These are phyloP conservation scores for Leptosphaerulina australis DNA, from an alignment of 2,329 filamentous ascomycete genomes.

Conservation along the genomic window DNA sequence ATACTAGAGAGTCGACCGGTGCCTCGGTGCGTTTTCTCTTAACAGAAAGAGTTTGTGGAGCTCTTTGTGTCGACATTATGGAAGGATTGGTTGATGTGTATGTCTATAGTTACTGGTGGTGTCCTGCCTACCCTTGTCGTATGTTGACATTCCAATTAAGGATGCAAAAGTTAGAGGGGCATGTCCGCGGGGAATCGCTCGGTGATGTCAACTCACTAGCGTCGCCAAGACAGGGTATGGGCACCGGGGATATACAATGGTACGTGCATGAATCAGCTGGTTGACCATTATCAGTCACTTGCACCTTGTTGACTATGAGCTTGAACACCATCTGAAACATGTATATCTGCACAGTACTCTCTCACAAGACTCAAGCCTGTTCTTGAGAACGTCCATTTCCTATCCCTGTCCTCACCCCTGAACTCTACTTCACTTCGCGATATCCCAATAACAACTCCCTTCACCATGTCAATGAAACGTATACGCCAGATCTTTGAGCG, in stretches of 20 bases:
- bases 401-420: slow-evolving; percentile 13
- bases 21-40: slow-evolving; percentile 64
- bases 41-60: slow-evolving; percentile 48
- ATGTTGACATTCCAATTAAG: neutral
- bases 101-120: neutral
- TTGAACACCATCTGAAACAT: slow-evolving; percentile 23
- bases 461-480: slow-evolving; percentile 43
- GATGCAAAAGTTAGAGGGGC: slow-evolving; percentile 9
- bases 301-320: slow-evolving; percentile 26
- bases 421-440: slow-evolving; percentile 15
- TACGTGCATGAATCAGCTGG: slow-evolving; percentile 15
- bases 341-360: slow-evolving; percentile 22
- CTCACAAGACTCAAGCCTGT: neutral
- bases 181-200: slow-evolving; percentile 19
- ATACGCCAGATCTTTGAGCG: slow-evolving; percentile 41
- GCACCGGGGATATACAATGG: no score
- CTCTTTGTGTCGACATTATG: slow-evolving; percentile 20
- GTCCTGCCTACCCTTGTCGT: neutral
- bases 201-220: slow-evolving; percentile 17
- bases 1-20: slow-evolving; percentile 58
- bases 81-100: neutral
- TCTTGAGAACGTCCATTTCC: slow-evolving; percentile 17
- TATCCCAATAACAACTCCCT: slow-evolving; percentile 1
- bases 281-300: slow-evolving; percentile 17
- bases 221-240: slow-evolving; percentile 10